Percentiles rank a stretch among this genome's conserved stretches.
These are phyloP conservation scores for Passalora sequoiae DNA, from an alignment of 2,329 filamentous ascomycete species.

Conservation along the genomic window DNA sequence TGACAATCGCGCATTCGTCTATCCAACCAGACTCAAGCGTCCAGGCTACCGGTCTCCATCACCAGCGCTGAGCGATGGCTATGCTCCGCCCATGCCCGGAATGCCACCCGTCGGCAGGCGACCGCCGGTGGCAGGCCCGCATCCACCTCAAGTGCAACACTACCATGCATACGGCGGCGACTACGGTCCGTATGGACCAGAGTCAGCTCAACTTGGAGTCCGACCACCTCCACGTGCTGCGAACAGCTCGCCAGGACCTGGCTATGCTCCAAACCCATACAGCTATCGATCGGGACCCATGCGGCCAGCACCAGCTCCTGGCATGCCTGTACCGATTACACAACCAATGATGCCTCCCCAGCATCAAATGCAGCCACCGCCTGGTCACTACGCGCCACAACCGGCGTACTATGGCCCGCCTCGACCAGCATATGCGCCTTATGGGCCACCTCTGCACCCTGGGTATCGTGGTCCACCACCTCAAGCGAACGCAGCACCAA, in stretches of 20 bases:
- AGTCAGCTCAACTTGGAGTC: constrained; percentile 23
- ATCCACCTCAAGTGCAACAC: constrained; percentile 21
- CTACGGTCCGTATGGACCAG: constrained; percentile 24
- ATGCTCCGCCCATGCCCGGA: constrained; percentile 28
- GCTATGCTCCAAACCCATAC: constrained; percentile 27
- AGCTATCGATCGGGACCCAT: constrained; percentile 25
- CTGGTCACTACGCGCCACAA: constrained; percentile 9
- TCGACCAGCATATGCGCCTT: constrained; percentile 19
- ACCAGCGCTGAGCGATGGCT: constrained; percentile 41
- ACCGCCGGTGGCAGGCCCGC: constrained; percentile 22
- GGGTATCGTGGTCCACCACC: constrained; percentile 24
- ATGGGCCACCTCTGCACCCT: constrained; percentile 20
- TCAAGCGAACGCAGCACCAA: constrained; percentile 21
- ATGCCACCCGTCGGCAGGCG: constrained; percentile 19
- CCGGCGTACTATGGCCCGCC: constrained; percentile 21
- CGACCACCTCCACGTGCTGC: constrained; percentile 26
- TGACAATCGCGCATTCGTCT: constrained; percentile 37
- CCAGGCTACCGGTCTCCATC: constrained; percentile 41
- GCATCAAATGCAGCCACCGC: constrained; percentile 20
- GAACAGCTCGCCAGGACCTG: constrained; percentile 22
- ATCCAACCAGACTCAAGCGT: constrained; percentile 40
- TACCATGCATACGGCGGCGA: constrained; percentile 31
- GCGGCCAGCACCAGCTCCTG: constrained; percentile 18
- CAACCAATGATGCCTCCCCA: constrained; percentile 19
- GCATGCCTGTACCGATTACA: constrained; percentile 20